Evolutionary conservation across 179 eudicot species (phyloP).

Genomic region (Sideroxylon spinosum): DNA sequence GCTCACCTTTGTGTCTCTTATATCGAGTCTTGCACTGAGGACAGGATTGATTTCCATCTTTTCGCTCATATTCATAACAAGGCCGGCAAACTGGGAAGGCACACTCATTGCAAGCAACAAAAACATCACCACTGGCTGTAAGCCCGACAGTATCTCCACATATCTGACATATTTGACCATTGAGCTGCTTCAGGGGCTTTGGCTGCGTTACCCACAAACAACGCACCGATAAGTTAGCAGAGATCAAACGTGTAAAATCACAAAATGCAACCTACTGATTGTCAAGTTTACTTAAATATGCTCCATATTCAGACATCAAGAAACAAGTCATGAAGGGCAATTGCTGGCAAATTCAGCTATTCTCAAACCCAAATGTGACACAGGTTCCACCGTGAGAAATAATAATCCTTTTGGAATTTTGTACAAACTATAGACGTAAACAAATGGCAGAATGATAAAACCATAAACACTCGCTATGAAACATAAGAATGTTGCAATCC

Average conservation of each 20-base stretch:
- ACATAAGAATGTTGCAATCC: conserved; percentile 4
- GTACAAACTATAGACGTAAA: neutral
- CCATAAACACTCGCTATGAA: neutral
- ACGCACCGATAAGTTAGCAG: neutral
- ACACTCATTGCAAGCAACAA: conserved; percentile 95
- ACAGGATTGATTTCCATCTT: conserved; percentile 81
- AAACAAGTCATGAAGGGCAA: neutral
- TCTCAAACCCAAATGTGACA: neutral
- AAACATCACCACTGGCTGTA: conserved; percentile 48
- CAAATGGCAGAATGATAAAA: neutral
- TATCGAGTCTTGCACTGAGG: conserved; percentile 94
- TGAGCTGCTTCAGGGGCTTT: conserved; percentile 53
- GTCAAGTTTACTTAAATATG: neutral
- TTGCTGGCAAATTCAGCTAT: neutral
- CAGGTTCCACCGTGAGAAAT: neutral
- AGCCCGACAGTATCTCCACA: conserved; percentile 78
- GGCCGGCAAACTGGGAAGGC: conserved; percentile 86
- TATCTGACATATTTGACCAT: conserved; percentile 74
- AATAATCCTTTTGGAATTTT: neutral
- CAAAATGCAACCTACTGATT: neutral
- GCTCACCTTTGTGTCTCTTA: conserved; percentile 75
- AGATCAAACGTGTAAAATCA: neutral
- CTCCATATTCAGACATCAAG: neutral
- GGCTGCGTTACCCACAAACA: conserved; percentile 36
- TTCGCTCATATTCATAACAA: conserved; percentile 90